A percentile compares a stretch with the other conserved stretches of the same genome.
Conservation (phyloP, 2,329 filamentous ascomycete genomes). For the Calonectria hawksworthii region DNA sequence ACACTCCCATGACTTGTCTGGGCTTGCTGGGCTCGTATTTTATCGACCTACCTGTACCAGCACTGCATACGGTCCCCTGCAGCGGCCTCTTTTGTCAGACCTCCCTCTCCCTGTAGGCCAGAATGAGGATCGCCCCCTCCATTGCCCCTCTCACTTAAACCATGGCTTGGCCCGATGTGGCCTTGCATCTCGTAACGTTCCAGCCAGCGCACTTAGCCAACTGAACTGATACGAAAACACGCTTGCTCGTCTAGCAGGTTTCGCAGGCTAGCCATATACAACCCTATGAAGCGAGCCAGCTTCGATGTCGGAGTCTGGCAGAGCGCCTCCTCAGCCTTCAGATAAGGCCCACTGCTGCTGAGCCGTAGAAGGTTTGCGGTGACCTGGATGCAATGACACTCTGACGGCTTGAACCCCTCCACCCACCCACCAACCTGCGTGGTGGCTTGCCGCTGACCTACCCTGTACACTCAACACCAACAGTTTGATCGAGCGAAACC, state of each 20-base stretch:
- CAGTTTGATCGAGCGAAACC: background rate
- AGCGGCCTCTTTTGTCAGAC: background rate
- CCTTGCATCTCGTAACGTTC: conserved; percentile 6
- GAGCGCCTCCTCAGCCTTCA: background rate
- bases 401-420: conserved; percentile 12
- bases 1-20: background rate
- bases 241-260: conserved; percentile 8
- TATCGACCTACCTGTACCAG: background rate
- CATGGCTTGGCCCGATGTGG: conserved; percentile 2
- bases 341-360: background rate
- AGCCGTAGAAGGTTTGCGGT: background rate
- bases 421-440: background rate
- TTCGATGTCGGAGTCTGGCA: background rate
- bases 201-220: background rate
- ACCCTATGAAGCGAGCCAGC: background rate
- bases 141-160: conserved; percentile 6
- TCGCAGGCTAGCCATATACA: background rate
- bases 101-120: conserved; percentile 6
- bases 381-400: conserved; percentile 4
- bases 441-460: conserved; percentile 16
- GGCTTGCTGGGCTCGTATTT: conserved; percentile 4
- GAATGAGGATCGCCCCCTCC: conserved; percentile 9
- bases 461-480: conserved; percentile 4
- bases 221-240: background rate
- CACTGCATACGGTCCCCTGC: conserved; percentile 7